A percentile compares a stretch with the other conserved stretches of the same genome.
Evolutionary conservation across 169 alveolate genomes (phyloP).

Genomic region (Condylostoma magnum): DNA sequence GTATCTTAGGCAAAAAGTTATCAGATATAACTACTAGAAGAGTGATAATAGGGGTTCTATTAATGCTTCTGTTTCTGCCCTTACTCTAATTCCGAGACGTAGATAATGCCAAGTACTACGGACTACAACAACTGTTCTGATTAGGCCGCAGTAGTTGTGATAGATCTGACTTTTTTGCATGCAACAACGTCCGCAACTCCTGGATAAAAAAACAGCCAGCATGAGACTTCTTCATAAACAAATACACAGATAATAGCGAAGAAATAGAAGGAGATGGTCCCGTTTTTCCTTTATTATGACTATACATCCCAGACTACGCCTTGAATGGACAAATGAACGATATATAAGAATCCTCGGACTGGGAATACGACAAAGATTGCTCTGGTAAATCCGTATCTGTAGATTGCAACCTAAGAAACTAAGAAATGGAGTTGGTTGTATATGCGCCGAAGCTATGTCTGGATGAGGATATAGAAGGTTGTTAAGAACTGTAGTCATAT

Average conservation of each 20-base stretch:
- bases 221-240: constrained; percentile 38
- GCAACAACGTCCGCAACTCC: constrained; percentile 9
- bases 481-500: constrained; percentile 49
- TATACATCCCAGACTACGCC: constrained; percentile 41
- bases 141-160: constrained; percentile 51
- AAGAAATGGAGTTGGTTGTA: constrained; percentile 49
- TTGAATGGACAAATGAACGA: constrained; percentile 36
- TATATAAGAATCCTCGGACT: constrained; percentile 20
- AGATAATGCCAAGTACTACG: constrained; percentile 46
- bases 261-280: constrained; percentile 25
- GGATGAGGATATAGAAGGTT: constrained; percentile 16
- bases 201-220: constrained; percentile 31
- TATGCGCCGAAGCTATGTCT: constrained; percentile 48
- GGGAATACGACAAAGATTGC: constrained; percentile 47
- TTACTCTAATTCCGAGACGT: constrained; percentile 44
- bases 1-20: constrained; percentile 72
- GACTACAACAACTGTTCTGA: constrained; percentile 66
- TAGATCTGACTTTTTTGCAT: not conserved
- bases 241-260: constrained; percentile 36
- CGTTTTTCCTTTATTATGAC: constrained; percentile 39
- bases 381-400: constrained; percentile 46
- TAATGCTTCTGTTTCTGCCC: constrained; percentile 69
- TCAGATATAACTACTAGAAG: constrained; percentile 74
- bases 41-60: constrained; percentile 73
- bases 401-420: constrained; percentile 39